These are phyloP conservation scores for Deuterostichococcus epilithicus DNA, from an alignment of 139 green algal genomes.

Conservation along the genomic window DNA sequence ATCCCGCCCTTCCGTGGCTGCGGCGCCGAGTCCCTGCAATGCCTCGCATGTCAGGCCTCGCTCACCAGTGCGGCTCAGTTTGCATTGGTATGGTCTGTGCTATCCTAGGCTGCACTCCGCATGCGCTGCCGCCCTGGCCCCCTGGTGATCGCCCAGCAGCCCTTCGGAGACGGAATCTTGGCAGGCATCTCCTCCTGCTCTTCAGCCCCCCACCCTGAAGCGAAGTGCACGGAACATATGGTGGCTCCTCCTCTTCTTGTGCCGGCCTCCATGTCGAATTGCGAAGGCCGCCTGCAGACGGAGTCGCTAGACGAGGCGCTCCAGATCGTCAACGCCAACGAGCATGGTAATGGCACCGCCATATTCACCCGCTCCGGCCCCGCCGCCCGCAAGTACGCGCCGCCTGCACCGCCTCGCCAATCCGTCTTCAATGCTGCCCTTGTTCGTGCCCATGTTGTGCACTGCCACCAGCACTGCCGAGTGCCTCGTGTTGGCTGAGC, in stretches of 20 bases:
- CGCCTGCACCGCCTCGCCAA: background rate
- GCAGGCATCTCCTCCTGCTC: too few species aligned
- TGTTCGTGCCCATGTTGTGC: background rate
- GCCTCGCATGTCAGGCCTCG: background rate
- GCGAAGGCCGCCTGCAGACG: conserved; percentile 33
- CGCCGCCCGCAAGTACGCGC: conserved; percentile 45
- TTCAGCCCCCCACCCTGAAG: too few species aligned
- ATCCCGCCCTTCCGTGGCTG: too few species aligned
- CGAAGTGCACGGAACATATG: too few species aligned
- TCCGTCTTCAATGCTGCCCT: background rate
- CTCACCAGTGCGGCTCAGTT: background rate
- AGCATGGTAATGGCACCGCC: conserved; percentile 90
- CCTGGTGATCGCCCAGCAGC: too few species aligned
- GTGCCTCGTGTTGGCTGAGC: too few species aligned
- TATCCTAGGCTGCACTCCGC: too few species aligned
- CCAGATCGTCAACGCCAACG: conserved; percentile 81
- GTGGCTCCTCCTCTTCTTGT: too few species aligned
- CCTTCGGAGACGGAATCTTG: too few species aligned
- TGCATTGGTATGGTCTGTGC: too few species aligned
- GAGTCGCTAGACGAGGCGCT: conserved; percentile 83
- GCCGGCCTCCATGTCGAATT: too few species aligned
- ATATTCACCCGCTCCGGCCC: conserved; percentile 86
- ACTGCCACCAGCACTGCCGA: background rate
- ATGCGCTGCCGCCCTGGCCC: too few species aligned
- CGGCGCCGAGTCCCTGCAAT: background rate